Percentiles rank a stretch among this genome's conserved stretches.
Conservation (phyloP, 1,284 basidiomycete species). For the Rhodotorula mucilaginosa region DNA sequence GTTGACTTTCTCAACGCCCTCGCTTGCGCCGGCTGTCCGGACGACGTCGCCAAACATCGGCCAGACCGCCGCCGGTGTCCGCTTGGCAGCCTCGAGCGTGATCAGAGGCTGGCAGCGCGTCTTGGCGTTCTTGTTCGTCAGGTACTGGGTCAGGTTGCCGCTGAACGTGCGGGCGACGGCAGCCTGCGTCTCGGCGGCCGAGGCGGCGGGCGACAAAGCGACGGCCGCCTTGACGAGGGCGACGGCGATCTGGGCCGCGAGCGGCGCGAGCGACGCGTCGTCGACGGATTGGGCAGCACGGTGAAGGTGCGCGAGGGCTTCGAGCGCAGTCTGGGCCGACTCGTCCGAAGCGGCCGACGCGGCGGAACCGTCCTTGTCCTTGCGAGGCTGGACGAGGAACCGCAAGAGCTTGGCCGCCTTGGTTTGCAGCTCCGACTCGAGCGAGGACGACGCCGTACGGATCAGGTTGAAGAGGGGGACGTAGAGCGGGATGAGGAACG, state of each 20-base stretch:
- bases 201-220: constrained; percentile 13
- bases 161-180: constrained; percentile 22
- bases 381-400: constrained; percentile 33
- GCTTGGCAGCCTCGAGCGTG: constrained; percentile 29
- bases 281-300: constrained; percentile 27
- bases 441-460: constrained; percentile 23
- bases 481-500: constrained; percentile 30
- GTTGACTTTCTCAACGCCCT: constrained; percentile 50
- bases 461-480: constrained; percentile 39
- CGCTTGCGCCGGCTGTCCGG: constrained; percentile 8
- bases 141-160: constrained; percentile 32
- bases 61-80: constrained; percentile 32
- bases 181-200: constrained; percentile 3
- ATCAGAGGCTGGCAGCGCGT: constrained; percentile 37
- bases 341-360: constrained; percentile 5
- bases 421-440: constrained; percentile 35
- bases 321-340: constrained; percentile 30
- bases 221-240: constrained; percentile 37
- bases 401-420: constrained; percentile 38
- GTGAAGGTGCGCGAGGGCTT: constrained; percentile 38
- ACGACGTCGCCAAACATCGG: constrained; percentile 22
- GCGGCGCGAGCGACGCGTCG: constrained; percentile 26
- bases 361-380: constrained; percentile 12
- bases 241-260: constrained; percentile 32
- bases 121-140: constrained; percentile 40